These are phyloP conservation scores for Leishmania tarentolae DNA, from an alignment of 208 protist genomes.

Conservation along the genomic window DNA sequence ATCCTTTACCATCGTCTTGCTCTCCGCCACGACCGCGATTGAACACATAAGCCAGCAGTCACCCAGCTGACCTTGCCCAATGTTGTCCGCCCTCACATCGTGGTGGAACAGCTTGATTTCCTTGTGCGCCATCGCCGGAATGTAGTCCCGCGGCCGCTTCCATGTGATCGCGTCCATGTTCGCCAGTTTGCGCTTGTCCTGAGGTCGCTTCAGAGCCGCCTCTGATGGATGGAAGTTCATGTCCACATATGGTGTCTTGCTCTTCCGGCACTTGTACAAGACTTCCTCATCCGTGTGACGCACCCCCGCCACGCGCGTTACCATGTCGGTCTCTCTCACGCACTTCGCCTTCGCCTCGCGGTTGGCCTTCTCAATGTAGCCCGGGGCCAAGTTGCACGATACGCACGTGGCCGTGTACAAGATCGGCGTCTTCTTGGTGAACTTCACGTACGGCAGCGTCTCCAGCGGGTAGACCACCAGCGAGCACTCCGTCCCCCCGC, in stretches of 20 bases:
- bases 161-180: slow-evolving; percentile 41
- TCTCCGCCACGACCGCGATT: slow-evolving; percentile 47
- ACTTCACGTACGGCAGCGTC: slow-evolving; percentile 40
- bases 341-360: slow-evolving; percentile 25
- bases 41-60: slow-evolving; percentile 76
- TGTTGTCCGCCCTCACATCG: slow-evolving; percentile 35
- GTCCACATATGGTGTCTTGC: slow-evolving; percentile 55
- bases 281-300: slow-evolving; percentile 35
- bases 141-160: slow-evolving; percentile 57
- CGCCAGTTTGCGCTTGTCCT: slow-evolving; percentile 30
- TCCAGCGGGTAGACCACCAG: slow-evolving; percentile 59
- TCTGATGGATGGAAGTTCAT: slow-evolving; percentile 45
- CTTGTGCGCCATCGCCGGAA: slow-evolving; percentile 34
- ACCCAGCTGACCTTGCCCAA: slow-evolving; percentile 63
- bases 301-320: slow-evolving; percentile 21
- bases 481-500: slow-evolving; percentile 20
- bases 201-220: slow-evolving; percentile 38
- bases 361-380: slow-evolving; percentile 35
- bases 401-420: slow-evolving; percentile 25
- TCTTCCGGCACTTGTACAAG: slow-evolving; percentile 47
- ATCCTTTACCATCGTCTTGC: slow-evolving; percentile 37
- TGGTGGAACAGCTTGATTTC: slow-evolving; percentile 44
- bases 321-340: slow-evolving; percentile 19
- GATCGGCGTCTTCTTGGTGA: slow-evolving; percentile 31
- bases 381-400: slow-evolving; percentile 17